A percentile compares a stretch with the other conserved stretches of the same genome.
Evolutionary conservation across 371 early-diverging fungal species (phyloP).

Genomic region (Mucor indicus): DNA sequence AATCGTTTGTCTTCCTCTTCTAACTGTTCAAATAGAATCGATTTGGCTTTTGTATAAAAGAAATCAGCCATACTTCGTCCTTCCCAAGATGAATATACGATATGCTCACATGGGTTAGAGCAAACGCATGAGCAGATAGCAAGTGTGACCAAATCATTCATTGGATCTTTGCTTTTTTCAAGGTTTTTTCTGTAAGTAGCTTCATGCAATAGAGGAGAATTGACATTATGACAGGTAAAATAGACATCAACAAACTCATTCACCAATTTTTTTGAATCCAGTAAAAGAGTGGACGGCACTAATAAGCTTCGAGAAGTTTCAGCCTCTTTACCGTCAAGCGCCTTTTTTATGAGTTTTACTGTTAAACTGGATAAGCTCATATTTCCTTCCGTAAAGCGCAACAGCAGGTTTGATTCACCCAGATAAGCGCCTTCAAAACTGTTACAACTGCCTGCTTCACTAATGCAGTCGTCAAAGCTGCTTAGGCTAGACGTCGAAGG

Average conservation of each 20-base stretch:
- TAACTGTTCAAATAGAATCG: slow-evolving; percentile 15
- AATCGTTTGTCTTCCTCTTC: slow-evolving; percentile 12
- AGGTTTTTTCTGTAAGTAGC: slow-evolving; percentile 1
- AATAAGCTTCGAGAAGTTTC: too few relatives aligned
- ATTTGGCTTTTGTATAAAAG: slow-evolving; percentile 10
- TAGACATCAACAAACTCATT: slow-evolving; percentile 2
- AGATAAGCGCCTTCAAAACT: too few relatives aligned
- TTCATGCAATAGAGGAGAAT: slow-evolving; percentile 10
- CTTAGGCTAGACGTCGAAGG: too few relatives aligned
- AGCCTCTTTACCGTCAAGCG: too few relatives aligned
- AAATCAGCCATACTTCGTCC: slow-evolving; percentile 12
- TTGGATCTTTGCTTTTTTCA: neutral
- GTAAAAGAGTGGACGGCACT: too few relatives aligned
- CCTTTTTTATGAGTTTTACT: too few relatives aligned
- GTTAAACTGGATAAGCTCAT: too few relatives aligned
- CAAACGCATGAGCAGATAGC: slow-evolving; percentile 13
- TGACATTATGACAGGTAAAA: slow-evolving; percentile 11
- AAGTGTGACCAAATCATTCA: slow-evolving; percentile 2
- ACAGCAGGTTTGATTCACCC: too few relatives aligned
- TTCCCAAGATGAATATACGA: neutral
- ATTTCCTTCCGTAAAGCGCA: too few relatives aligned
- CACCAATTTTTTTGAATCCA: too few relatives aligned
- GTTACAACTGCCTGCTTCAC: too few relatives aligned
- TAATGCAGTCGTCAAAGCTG: too few relatives aligned
- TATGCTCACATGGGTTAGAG: slow-evolving; percentile 7